A percentile compares a stretch with the other conserved stretches of the same genome.
Evolutionary conservation across 169 alveolate genomes (phyloP).

Genomic region (Plasmodium gallinaceum): DNA sequence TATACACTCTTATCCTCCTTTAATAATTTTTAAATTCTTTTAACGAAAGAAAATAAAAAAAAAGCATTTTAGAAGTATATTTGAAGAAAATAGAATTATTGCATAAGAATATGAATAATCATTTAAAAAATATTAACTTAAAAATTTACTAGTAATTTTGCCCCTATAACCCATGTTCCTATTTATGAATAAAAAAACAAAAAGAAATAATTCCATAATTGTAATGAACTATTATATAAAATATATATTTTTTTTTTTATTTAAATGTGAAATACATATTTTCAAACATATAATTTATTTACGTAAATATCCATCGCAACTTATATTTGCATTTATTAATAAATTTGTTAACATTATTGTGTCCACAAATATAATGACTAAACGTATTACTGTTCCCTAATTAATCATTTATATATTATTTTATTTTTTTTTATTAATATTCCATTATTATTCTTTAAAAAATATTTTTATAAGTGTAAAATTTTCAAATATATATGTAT

Average conservation of each 20-base stretch:
- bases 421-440: constrained; percentile 10
- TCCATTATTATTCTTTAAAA: neutral
- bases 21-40: constrained; percentile 47
- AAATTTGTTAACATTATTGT: constrained; percentile 38
- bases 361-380: constrained; percentile 45
- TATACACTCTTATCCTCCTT: constrained; percentile 72
- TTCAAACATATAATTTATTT: neutral
- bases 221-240: no score
- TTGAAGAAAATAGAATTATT: neutral
- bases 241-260: no score
- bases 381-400: constrained; percentile 46
- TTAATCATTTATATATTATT: constrained; percentile 21
- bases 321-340: constrained; percentile 26
- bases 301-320: constrained; percentile 74
- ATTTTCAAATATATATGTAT: neutral
- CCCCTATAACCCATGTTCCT: constrained; percentile 76
- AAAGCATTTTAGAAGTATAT: constrained; percentile 34
- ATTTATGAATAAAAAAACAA: neutral
- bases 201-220: neutral
- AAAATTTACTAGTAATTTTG: constrained; percentile 40
- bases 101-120: neutral
- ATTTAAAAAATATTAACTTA: constrained; percentile 5
- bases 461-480: neutral
- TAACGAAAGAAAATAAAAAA: constrained; percentile 60
- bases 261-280: no score